Base-by-base conservation (phyloP, 768 basidiomycete species). In the Hypholoma sublateritium region DNA sequence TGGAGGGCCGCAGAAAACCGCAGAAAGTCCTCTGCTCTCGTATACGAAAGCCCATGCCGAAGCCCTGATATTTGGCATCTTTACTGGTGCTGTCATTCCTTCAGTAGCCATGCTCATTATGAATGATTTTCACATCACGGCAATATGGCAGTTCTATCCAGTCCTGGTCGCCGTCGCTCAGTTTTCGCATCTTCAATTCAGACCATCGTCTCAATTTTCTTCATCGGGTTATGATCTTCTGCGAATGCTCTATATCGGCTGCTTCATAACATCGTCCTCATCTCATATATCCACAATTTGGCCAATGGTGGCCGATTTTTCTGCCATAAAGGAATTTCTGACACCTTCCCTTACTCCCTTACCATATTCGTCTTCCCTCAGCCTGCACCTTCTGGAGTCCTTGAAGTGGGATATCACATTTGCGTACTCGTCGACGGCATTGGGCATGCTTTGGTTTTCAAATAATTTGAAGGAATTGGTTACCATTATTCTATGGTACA, bases 141-240 rank as follows among this genome's bases (percentile, higher is more conserved):
- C 79, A 9, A 67, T 78, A 32, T 86, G 84, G 84, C 83, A 84
- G 59, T 59, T 73, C 24, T 84, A 79, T 58, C 84, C 84, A 8
- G 32, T 79, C n/a, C 71, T 72, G 58, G 67, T 80, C 41, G 73
- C 74, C n/a, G 3, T 80, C n/a, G 75, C 77, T 1, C 68, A 74
- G 25, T 61, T 63, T 7, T 45, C 60, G 0, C 78, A 86, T 60
- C 69, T 78, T 14, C 39, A 74, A 39, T 59, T 80, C 51, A 75
- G 80, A 21, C 72, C 71, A n/a, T 53, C 70, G 5, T 66, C 70
- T 2, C 57, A 62, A 34, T 59, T 72, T 57, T 56, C 70, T 14
- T 57, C 67, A 25, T 75, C 80, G 1, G 79, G 77, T 5, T 73
- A 70, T 49, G 52, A 65, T 16, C 71, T 70, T 43, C 69, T 79